Base-by-base conservation (phyloP, 169 alveolate genomes). In the Cystoisospora suis region DNA sequence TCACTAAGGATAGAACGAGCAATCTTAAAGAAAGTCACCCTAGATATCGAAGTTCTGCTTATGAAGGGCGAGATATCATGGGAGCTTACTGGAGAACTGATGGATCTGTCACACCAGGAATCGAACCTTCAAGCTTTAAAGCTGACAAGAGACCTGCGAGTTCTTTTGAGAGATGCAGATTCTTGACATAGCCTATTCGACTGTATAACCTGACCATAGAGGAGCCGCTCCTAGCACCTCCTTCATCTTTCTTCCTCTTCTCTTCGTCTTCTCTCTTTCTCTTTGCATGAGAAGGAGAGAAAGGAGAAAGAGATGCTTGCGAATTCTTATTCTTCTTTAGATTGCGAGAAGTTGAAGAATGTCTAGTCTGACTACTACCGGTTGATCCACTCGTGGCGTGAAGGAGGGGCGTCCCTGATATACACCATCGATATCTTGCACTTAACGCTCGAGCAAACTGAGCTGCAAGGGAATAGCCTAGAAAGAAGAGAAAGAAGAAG, bases 371-470 rank as follows among this genome's bases (percentile, higher is more conserved):
- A 53, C 65, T 12, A 53, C 12, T 44, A 34, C 83, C 32, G 83
- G 58, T 72, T 46, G 58, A 72, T 9, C 42, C 56, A 27, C 83
- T 72, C 83, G 79, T 29, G 29, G 77, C 91, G 88, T 90, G 90
- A 9, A 92, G 86, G 47, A 94, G 88, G 44, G 96, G 96, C 58
- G 96, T 94, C 3, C 96, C 96, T 29, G 94, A 72, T 47, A 94
- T 94, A 44, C 96, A 94, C 96, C 96, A 94, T 34, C 94, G 94
- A 47, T 75, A 70, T 3, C 38, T 47, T 20, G 93, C 86, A 20
- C 72, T 86, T 27, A 90, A 53, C 38, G 88, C 72, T 23, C 79
- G 90, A 34, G 86, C 81, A 20, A 90, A 34, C 34, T 80, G 90
- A 12, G 91, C 91, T 15, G 91, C 93, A 7, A 86, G 81, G 53